Conservation (phyloP, 2,329 filamentous ascomycete species). For the Raffaelea arxii region DNA sequence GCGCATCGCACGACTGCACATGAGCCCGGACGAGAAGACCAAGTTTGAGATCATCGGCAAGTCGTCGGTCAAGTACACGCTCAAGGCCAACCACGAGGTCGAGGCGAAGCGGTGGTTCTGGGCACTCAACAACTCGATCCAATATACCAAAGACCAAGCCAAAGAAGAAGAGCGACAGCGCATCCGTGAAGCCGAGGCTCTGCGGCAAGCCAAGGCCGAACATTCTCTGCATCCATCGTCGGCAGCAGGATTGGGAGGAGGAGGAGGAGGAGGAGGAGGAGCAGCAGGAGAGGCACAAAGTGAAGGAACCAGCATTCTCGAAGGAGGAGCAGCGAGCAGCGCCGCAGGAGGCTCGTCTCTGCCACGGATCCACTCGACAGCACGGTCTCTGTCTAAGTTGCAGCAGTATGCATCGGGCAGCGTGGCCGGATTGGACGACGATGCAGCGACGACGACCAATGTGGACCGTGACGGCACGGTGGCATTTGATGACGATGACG, state of each 20-base stretch:
- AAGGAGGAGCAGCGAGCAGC: constrained; percentile 18
- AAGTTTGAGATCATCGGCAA: constrained; percentile 97
- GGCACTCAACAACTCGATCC: constrained; percentile 97
- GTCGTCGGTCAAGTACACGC: constrained; percentile 94
- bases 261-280: too few species aligned
- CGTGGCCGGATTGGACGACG: constrained; percentile 38
- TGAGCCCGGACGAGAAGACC: constrained; percentile 95
- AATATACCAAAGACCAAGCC: constrained; percentile 95
- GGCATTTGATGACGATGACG: constrained; percentile 33
- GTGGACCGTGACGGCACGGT: neutral
- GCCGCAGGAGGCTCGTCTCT: constrained; percentile 25
- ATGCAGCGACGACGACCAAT: constrained; percentile 20
- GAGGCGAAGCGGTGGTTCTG: constrained; percentile 99
- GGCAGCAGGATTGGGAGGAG: too few species aligned
- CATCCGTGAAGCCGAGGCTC: constrained; percentile 61
- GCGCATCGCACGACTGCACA: constrained; percentile 87
- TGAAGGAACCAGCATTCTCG: constrained; percentile 42
- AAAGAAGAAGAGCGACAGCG: constrained; percentile 77
- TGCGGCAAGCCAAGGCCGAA: constrained; percentile 64
- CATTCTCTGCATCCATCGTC: constrained; percentile 28
- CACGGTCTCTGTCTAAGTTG: constrained; percentile 18
- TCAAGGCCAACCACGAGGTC: constrained; percentile 96
- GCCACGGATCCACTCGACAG: constrained; percentile 28
- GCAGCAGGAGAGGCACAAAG: constrained; percentile 38
- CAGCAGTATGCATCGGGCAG: constrained; percentile 30